These are phyloP conservation scores for Acanthamoeba culbertsoni DNA, from an alignment of 208 protist species.

Conservation along the genomic window DNA sequence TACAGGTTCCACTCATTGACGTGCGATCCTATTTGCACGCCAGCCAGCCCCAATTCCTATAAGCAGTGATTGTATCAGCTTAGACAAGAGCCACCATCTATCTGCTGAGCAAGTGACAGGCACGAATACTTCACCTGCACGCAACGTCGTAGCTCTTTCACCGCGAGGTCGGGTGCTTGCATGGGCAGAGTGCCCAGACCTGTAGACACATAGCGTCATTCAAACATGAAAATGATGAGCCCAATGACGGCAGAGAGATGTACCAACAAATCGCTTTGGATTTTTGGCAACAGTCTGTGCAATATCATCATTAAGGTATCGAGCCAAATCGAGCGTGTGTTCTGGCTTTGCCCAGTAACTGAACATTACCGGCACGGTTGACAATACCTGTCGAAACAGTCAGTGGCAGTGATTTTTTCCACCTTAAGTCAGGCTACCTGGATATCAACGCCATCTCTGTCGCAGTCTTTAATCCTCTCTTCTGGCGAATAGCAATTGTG, in stretches of 20 bases:
- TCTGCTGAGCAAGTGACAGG: neutral
- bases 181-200: conserved; percentile 83
- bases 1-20: conserved; percentile 85
- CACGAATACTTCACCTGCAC: neutral
- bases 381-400: conserved; percentile 71
- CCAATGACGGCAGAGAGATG: neutral
- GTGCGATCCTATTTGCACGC: conserved; percentile 87
- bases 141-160: conserved; percentile 82
- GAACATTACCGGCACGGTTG: conserved; percentile 89
- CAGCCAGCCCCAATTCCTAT: conserved; percentile 80
- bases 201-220: neutral
- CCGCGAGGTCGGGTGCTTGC: conserved; percentile 83
- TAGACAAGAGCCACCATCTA: neutral
- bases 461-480: conserved; percentile 77
- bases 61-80: neutral
- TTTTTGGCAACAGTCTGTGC: conserved; percentile 74
- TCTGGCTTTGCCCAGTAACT: conserved; percentile 87
- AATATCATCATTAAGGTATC: conserved; percentile 85
- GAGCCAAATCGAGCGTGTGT: conserved; percentile 78
- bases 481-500: conserved; percentile 83
- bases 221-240: neutral
- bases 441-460: conserved; percentile 72
- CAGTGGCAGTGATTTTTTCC: neutral
- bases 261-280: conserved; percentile 78
- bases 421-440: conserved; percentile 65